Conservation (phyloP, 106 monocot genomes). For the Apostasia ramifera region DNA sequence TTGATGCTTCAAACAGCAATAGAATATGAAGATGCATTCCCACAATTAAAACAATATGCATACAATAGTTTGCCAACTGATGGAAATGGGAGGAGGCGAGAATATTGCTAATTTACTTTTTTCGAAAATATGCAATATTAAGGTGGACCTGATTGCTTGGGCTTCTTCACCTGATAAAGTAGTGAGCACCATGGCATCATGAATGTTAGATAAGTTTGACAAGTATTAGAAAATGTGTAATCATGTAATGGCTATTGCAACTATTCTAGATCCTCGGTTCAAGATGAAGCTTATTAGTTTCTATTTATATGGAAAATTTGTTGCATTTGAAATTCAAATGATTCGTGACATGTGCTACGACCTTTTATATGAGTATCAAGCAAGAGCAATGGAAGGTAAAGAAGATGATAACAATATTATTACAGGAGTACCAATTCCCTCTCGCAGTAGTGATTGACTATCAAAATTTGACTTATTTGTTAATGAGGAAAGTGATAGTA, state of each 20-base stretch:
- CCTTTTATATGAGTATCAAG: conserved; percentile 45
- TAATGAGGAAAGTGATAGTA: no score
- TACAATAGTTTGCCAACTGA: conserved; percentile 18
- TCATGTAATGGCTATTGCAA: conserved; percentile 19
- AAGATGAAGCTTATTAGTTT: conserved; percentile 26
- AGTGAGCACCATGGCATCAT: conserved; percentile 26
- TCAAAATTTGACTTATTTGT: no score
- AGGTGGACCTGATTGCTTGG: no score
- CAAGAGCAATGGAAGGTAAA: no score
- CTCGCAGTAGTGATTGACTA: no score
- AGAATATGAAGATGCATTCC: conserved; percentile 45
- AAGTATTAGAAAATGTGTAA: conserved; percentile 62
- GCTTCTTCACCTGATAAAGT: no score
- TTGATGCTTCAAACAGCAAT: conserved; percentile 17
- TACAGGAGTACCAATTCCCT: no score
- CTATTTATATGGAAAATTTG: conserved; percentile 34
- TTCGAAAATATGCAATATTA: no score
- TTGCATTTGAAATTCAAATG: conserved; percentile 39
- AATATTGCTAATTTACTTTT: neutral
- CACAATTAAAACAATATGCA: conserved; percentile 28
- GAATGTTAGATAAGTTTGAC: conserved; percentile 55
- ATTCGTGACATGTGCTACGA: conserved; percentile 42
- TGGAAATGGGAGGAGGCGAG: conserved; percentile 30
- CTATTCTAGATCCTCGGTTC: conserved; percentile 18
- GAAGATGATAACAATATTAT: no score